Percentiles rank a stretch among this genome's conserved stretches.
Conservation (phyloP, 1,284 basidiomycete genomes). For the Apiotrichum mycotoxinovorans region DNA sequence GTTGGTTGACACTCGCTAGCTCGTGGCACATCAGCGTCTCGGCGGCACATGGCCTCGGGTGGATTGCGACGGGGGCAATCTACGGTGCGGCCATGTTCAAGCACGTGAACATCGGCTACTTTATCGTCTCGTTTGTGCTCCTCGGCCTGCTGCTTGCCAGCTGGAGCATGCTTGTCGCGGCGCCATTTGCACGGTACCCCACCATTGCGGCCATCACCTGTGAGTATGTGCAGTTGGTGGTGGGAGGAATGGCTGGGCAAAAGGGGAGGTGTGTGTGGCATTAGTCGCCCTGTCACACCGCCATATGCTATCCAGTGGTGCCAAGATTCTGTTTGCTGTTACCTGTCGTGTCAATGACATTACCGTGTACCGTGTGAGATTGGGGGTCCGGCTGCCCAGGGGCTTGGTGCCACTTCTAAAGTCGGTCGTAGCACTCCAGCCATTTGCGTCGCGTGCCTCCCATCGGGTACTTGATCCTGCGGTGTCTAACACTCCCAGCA, state of each 20-base stretch:
- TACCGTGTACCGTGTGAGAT: too few species aligned
- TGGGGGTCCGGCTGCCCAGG: too few species aligned
- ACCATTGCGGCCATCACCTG: constrained; percentile 30
- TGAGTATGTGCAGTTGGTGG: too few species aligned
- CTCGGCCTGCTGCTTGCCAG: constrained; percentile 53
- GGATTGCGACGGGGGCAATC: constrained; percentile 61
- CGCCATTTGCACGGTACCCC: constrained; percentile 27
- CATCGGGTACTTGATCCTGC: too few species aligned
- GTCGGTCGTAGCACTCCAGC: neutral
- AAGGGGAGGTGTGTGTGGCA: too few species aligned
- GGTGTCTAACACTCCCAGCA: constrained; percentile 38
- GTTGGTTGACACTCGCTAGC: constrained; percentile 46
- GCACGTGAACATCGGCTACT: constrained; percentile 59
- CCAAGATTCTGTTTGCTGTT: too few species aligned
- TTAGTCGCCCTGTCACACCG: too few species aligned
- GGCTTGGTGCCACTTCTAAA: too few species aligned
- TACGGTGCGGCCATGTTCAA: constrained; percentile 67
- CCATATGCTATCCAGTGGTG: too few species aligned
- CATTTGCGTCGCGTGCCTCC: neutral
- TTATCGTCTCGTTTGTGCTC: constrained; percentile 64
- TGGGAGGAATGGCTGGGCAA: too few species aligned
- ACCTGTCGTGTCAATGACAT: too few species aligned
- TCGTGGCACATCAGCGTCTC: constrained; percentile 65
- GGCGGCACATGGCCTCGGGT: constrained; percentile 61
- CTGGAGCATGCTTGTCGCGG: constrained; percentile 33